phyloP scores from a whole-genome alignment of 1,284 basidiomycete genomes.

The Sanghuangporus sanghuang region DNA sequence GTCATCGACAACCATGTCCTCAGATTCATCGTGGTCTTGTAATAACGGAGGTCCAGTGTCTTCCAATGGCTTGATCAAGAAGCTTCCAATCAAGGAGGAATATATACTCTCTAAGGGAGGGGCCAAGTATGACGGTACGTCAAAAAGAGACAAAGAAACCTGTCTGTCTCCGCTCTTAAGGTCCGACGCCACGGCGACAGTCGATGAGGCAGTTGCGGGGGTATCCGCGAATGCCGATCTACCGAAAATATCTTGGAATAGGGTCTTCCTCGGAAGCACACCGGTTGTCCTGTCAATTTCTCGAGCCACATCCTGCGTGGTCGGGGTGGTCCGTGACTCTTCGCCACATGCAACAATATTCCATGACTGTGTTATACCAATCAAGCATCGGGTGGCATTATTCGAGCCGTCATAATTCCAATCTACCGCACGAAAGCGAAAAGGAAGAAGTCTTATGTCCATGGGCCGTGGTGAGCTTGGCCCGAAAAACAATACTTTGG shows the following conservation, averaged over 20 bases:
- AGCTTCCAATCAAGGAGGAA: constrained; percentile 63
- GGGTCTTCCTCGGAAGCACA: constrained; percentile 41
- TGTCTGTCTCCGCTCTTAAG: constrained; percentile 25
- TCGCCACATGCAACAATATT: constrained; percentile 62
- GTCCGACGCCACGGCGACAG: constrained; percentile 5
- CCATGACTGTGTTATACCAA: constrained; percentile 65
- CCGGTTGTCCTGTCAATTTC: constrained; percentile 35
- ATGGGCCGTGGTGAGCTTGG: constrained; percentile 40
- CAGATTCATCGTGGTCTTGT: constrained; percentile 32
- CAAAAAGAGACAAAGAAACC: constrained; percentile 50
- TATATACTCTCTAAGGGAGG: constrained; percentile 76
- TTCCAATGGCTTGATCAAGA: constrained; percentile 40
- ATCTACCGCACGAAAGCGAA: constrained; percentile 47
- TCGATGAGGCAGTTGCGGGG: constrained; percentile 12
- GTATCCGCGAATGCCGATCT: constrained; percentile 48
- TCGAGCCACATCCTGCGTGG: constrained; percentile 38
- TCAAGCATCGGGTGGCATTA: constrained; percentile 43
- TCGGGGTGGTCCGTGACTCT: constrained; percentile 34
- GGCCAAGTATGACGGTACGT: constrained; percentile 74
- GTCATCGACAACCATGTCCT: constrained; percentile 21
- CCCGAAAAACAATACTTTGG: constrained; percentile 46
- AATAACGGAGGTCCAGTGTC: constrained; percentile 27
- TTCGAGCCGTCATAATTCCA: constrained; percentile 36
- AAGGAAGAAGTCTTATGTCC: constrained; percentile 47
- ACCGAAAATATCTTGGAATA: constrained; percentile 87